Evolutionary conservation across 768 basidiomycete species (phyloP).

Genomic region (Megacollybia marginata): DNA sequence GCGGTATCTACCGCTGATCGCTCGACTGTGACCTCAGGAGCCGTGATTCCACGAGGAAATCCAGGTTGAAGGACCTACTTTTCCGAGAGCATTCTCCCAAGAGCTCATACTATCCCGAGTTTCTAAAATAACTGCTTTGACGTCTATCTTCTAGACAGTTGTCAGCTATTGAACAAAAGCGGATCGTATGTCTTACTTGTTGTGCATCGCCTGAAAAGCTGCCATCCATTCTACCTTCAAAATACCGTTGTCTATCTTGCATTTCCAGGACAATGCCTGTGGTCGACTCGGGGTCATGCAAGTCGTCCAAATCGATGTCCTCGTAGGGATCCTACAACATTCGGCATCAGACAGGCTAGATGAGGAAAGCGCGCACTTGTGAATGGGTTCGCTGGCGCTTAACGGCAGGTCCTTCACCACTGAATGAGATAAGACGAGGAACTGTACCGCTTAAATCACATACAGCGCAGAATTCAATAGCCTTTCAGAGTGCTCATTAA

Average conservation of each 20-base stretch:
- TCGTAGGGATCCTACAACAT: conserved; percentile 27
- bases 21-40: conserved; percentile 55
- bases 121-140: conserved; percentile 39
- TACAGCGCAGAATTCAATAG: conserved; percentile 77
- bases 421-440: conserved; percentile 13
- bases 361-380: conserved; percentile 27
- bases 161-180: neutral
- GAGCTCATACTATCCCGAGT: conserved; percentile 37
- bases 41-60: neutral
- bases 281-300: conserved; percentile 61
- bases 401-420: conserved; percentile 47
- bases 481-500: conserved; percentile 95
- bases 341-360: neutral
- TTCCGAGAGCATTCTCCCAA: conserved; percentile 52
- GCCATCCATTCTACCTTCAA: conserved; percentile 54
- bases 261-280: conserved; percentile 77
- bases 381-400: conserved; percentile 48
- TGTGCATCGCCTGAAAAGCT: conserved; percentile 19
- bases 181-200: conserved; percentile 13
- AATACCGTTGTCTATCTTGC: conserved; percentile 78
- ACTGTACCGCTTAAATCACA: conserved; percentile 4
- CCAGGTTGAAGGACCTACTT: conserved; percentile 28
- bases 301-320: conserved; percentile 79
- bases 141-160: conserved; percentile 34
- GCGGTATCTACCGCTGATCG: conserved; percentile 63